Conservation (phyloP, 2,329 filamentous ascomycete species). For the Trichophyton benhamiae region DNA sequence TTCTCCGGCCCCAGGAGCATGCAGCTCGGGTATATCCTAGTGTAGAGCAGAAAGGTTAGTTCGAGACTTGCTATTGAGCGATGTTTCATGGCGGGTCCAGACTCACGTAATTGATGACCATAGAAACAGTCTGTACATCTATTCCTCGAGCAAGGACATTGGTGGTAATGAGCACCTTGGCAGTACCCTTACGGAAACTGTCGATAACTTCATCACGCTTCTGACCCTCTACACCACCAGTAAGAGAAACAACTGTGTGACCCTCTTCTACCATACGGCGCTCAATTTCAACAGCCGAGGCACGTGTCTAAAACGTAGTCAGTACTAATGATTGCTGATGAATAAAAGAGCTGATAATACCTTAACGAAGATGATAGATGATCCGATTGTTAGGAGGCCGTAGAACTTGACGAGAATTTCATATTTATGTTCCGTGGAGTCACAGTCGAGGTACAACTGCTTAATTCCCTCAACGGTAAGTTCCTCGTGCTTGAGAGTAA, state of each 20-base stretch:
- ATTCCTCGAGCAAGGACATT: conserved; percentile 95
- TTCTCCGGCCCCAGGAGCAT: conserved; percentile 44
- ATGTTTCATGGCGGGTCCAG: conserved; percentile 17
- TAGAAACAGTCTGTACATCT: conserved; percentile 79
- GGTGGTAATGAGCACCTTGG: conserved; percentile 95
- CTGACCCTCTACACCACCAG: conserved; percentile 71
- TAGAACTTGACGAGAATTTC: conserved; percentile 83
- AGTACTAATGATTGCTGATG: not conserved
- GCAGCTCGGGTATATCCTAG: conserved; percentile 55
- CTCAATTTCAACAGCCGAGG: conserved; percentile 75
- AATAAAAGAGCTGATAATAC: conserved; percentile 35
- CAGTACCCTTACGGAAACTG: conserved; percentile 70
- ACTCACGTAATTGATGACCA: conserved; percentile 89
- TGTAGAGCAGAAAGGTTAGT: not conserved
- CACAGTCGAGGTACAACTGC: conserved; percentile 93
- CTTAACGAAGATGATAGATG: conserved; percentile 95
- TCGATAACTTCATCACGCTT: conserved; percentile 77
- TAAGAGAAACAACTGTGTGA: conserved; percentile 81
- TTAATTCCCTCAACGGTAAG: conserved; percentile 95
- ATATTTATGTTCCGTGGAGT: conserved; percentile 71
- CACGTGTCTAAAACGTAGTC: conserved; percentile 51
- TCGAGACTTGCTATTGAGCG: not conserved
- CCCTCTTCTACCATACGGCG: conserved; percentile 75
- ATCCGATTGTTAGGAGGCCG: conserved; percentile 88
- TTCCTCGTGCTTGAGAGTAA: conserved; percentile 80